Conservation (phyloP, 306 rosid genomes). For the Rubus idaeus region DNA sequence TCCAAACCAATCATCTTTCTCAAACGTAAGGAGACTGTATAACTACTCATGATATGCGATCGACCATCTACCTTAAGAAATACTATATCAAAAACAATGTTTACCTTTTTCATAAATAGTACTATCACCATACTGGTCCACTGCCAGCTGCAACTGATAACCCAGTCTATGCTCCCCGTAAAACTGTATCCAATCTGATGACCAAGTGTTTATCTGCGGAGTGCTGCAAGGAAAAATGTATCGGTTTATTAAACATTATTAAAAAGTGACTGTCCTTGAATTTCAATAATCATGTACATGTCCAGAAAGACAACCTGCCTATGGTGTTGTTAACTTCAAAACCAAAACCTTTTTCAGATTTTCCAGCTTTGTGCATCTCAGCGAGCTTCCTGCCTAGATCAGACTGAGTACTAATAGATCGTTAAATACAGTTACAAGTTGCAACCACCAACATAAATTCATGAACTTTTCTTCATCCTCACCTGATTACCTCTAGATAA, state of each 20-base stretch:
- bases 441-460: slow-evolving; percentile 4
- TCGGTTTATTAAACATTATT: slow-evolving; percentile 11
- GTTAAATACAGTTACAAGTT: slow-evolving; percentile 21
- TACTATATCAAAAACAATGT: slow-evolving; percentile 6
- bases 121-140: slow-evolving; percentile 62
- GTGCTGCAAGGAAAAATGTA: slow-evolving; percentile 53
- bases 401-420: slow-evolving; percentile 53
- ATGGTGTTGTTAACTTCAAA: slow-evolving; percentile 83
- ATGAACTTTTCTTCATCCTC: slow-evolving; percentile 27
- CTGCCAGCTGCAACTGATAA: slow-evolving; percentile 74
- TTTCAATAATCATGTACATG: not conserved
- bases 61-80: slow-evolving; percentile 3
- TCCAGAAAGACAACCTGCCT: slow-evolving; percentile 61
- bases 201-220: slow-evolving; percentile 87
- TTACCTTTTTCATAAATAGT: slow-evolving; percentile 78
- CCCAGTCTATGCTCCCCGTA: slow-evolving; percentile 83
- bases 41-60: not conserved
- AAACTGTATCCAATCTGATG: slow-evolving; percentile 89
- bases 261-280: not conserved
- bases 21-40: not conserved
- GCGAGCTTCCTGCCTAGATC: slow-evolving; percentile 82
- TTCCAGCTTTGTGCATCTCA: slow-evolving; percentile 92
- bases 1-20: not conserved
- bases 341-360: slow-evolving; percentile 79
- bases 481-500: slow-evolving; percentile 79